A percentile compares a stretch with the other conserved stretches of the same genome.
These are phyloP conservation scores for Cubamyces lactineus DNA, from an alignment of 768 basidiomycete species.

Conservation along the genomic window DNA sequence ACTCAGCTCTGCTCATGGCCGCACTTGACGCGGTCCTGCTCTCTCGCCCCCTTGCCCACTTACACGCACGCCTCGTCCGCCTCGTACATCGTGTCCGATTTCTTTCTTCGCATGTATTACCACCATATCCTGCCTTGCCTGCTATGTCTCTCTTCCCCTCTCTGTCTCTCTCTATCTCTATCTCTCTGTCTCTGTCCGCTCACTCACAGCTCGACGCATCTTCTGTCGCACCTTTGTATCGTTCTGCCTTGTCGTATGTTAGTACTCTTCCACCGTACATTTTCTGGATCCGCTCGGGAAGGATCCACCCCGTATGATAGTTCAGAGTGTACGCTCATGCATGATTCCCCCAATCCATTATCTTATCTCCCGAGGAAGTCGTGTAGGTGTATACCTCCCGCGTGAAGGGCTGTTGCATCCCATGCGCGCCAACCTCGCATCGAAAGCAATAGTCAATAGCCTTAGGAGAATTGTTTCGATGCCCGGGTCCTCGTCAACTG, in stretches of 20 bases:
- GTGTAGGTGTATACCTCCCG: no score
- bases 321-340: slow-evolving; percentile 16
- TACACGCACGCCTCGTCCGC: not conserved
- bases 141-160: slow-evolving; percentile 23
- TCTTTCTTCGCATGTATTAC: slow-evolving; percentile 27
- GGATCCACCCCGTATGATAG: slow-evolving; percentile 19
- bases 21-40: not conserved
- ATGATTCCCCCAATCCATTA: slow-evolving; percentile 7
- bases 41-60: not conserved
- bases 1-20: slow-evolving; percentile 2
- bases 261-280: slow-evolving; percentile 16
- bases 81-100: slow-evolving; percentile 1
- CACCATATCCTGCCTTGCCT: slow-evolving; percentile 13
- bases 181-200: slow-evolving; percentile 10
- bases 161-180: slow-evolving; percentile 7
- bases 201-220: slow-evolving; percentile 17
- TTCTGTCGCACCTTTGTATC: slow-evolving; percentile 23
- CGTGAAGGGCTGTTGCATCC: no score
- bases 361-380: not conserved
- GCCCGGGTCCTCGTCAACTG: no score
- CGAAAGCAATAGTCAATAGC: no score
- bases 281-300: slow-evolving; percentile 13
- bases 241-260: slow-evolving; percentile 17
- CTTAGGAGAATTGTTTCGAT: no score
- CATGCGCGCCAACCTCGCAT: no score